phyloP scores from a whole-genome alignment of 2,329 filamentous ascomycete species.

The Ophiostoma piceae region DNA sequence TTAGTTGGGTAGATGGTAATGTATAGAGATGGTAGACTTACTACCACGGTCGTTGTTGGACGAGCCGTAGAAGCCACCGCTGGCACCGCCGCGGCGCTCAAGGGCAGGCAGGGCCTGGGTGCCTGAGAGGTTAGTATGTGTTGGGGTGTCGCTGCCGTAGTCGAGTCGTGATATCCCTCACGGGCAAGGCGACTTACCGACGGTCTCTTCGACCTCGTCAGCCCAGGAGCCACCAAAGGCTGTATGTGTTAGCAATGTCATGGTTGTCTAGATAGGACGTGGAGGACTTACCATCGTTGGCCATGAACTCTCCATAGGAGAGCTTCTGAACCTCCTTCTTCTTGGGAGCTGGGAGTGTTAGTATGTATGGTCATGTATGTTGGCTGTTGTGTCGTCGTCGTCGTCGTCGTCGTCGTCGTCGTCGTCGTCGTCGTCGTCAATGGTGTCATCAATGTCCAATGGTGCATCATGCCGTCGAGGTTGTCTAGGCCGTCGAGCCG shows the following conservation, averaged over 20 bases:
- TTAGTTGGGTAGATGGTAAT: neutral
- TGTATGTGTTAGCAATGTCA: conserved; percentile 28
- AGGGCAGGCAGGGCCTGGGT: conserved; percentile 53
- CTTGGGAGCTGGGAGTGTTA: conserved; percentile 64
- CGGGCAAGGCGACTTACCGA: conserved; percentile 52
- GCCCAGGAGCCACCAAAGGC: conserved; percentile 80
- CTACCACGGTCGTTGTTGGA: conserved; percentile 28
- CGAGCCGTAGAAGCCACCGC: conserved; percentile 30
- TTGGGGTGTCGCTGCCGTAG: neutral
- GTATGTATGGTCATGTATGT: conserved; percentile 30
- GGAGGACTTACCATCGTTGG: conserved; percentile 65
- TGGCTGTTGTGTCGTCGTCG: neutral
- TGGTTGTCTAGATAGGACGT: neutral
- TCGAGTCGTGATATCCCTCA: neutral
- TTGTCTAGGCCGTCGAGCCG: too few species aligned
- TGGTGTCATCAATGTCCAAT: neutral
- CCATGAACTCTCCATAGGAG: conserved; percentile 93
- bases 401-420: neutral
- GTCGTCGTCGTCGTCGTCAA: neutral
- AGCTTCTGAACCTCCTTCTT: conserved; percentile 95
- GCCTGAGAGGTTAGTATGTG: conserved; percentile 36
- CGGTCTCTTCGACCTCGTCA: conserved; percentile 93
- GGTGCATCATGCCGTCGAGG: too few species aligned
- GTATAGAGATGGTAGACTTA: conserved; percentile 17
- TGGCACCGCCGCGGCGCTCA: conserved; percentile 41